phyloP scores from a whole-genome alignment of 1,139 yeast species.

The Geotrichum cucujoidarum region DNA sequence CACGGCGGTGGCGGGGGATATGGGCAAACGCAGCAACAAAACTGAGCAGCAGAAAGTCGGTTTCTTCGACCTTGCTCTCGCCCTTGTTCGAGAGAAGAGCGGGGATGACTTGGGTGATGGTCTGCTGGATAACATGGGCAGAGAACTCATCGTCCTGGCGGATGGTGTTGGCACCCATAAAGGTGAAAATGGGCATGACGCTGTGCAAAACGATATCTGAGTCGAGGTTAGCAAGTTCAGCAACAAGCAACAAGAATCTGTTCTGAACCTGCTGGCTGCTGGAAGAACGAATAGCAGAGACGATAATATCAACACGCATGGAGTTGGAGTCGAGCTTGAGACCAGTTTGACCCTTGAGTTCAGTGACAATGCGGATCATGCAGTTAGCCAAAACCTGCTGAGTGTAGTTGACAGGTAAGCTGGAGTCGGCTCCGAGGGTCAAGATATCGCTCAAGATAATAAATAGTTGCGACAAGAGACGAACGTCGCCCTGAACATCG shows the following conservation, averaged over 20 bases:
- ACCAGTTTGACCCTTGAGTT: slow-evolving; percentile 27
- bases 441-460: slow-evolving; percentile 77
- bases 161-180: slow-evolving; percentile 97
- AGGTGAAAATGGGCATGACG: slow-evolving; percentile 97
- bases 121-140: slow-evolving; percentile 85
- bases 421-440: slow-evolving; percentile 84
- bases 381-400: slow-evolving; percentile 89
- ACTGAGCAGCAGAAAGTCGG: slow-evolving; percentile 79
- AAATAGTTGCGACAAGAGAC: slow-evolving; percentile 50
- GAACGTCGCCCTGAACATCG: slow-evolving; percentile 48
- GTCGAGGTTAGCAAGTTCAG: slow-evolving; percentile 79
- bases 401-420: slow-evolving; percentile 82
- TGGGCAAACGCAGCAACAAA: slow-evolving; percentile 92
- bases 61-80: slow-evolving; percentile 52
- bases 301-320: slow-evolving; percentile 83
- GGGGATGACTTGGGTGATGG: slow-evolving; percentile 85
- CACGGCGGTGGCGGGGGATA: slow-evolving; percentile 94
- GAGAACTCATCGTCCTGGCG: slow-evolving; percentile 97
- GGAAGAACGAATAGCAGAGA: slow-evolving; percentile 83
- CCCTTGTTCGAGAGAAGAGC: slow-evolving; percentile 68
- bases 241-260: slow-evolving; percentile 73
- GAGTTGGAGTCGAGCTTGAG: slow-evolving; percentile 55
- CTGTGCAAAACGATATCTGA: slow-evolving; percentile 92
- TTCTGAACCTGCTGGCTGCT: slow-evolving; percentile 94
- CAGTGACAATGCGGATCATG: slow-evolving; percentile 65